Conservation (phyloP, 2,329 filamentous ascomycete genomes). For the Claviceps cyperi region DNA sequence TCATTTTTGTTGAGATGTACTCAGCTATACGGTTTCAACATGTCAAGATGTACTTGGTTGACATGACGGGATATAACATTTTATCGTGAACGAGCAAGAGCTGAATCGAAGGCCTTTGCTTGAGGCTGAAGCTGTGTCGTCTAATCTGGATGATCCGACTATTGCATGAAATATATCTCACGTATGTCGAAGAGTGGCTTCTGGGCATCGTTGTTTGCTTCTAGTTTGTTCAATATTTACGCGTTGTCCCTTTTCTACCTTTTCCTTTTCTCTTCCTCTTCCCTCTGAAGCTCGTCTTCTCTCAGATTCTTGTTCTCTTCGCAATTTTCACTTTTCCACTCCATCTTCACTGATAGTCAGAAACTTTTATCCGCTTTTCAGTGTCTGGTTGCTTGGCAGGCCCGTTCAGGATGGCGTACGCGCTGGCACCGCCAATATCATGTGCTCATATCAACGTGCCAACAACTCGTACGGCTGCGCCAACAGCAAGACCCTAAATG, state of each 20-base stretch:
- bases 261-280: not conserved
- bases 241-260: no score
- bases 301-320: no score
- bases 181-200: conserved; percentile 23
- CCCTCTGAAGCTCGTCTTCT: no score
- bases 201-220: no score
- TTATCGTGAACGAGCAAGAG: conserved; percentile 63
- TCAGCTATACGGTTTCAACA: no score
- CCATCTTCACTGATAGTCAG: not conserved
- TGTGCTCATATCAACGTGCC: conserved; percentile 55
- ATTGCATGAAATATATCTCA: conserved; percentile 53
- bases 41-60: not conserved
- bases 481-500: conserved; percentile 53
- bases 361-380: not conserved
- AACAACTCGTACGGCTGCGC: conserved; percentile 61
- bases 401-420: conserved; percentile 54
- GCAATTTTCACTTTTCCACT: not conserved
- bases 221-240: no score
- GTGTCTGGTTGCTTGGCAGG: conserved; percentile 24
- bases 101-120: conserved; percentile 47
- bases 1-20: no score
- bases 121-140: conserved; percentile 37
- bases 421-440: conserved; percentile 41
- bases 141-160: conserved; percentile 46
- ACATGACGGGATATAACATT: conserved; percentile 39